These are phyloP conservation scores for Penium margaritaceum DNA, from an alignment of 139 green algal species.

Conservation along the genomic window DNA sequence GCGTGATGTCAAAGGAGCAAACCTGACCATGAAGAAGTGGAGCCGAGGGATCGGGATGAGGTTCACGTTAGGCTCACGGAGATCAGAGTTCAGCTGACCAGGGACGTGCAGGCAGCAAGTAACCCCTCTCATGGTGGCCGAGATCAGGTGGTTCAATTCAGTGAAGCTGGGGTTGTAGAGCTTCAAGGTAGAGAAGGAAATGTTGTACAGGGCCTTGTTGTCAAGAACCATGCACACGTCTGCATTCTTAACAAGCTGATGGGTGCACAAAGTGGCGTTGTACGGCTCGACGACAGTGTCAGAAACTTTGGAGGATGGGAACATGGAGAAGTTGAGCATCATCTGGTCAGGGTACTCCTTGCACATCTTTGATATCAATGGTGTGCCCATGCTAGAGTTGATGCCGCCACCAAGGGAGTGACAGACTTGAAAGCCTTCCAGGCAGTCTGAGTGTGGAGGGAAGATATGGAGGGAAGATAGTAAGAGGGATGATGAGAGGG, in stretches of 20 bases:
- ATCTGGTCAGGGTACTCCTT: conserved; percentile 97
- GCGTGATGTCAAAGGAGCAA: conserved; percentile 86
- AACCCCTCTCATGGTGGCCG: conserved; percentile 92
- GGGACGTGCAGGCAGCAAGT: conserved; percentile 98
- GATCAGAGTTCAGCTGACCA: conserved; percentile 94
- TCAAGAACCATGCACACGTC: conserved; percentile 98
- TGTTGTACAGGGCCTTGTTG: conserved; percentile 98
- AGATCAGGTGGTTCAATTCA: conserved; percentile 87
- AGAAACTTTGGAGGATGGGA: conserved; percentile 96
- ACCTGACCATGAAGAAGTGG: conserved; percentile 99
- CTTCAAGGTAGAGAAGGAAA: conserved; percentile 99
- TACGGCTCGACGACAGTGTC: conserved; percentile 99
- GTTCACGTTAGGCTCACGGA: conserved; percentile 96
- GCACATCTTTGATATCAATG: conserved; percentile 94
- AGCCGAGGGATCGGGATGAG: conserved; percentile 95
- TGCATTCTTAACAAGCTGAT: conserved; percentile 98
- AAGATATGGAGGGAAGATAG: no score
- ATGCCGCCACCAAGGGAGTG: conserved; percentile 93
- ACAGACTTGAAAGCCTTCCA: conserved; percentile 89
- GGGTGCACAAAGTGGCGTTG: conserved; percentile 97
- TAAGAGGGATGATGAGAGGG: no score
- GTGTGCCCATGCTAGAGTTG: conserved; percentile 92
- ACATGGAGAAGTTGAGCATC: conserved; percentile 98
- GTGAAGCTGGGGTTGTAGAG: conserved; percentile 91
- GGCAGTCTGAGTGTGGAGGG: no score